A percentile compares a stretch with the other conserved stretches of the same genome.
These are phyloP conservation scores for Fistulifera solaris DNA, from an alignment of 108 stramenopile species.

Conservation along the genomic window DNA sequence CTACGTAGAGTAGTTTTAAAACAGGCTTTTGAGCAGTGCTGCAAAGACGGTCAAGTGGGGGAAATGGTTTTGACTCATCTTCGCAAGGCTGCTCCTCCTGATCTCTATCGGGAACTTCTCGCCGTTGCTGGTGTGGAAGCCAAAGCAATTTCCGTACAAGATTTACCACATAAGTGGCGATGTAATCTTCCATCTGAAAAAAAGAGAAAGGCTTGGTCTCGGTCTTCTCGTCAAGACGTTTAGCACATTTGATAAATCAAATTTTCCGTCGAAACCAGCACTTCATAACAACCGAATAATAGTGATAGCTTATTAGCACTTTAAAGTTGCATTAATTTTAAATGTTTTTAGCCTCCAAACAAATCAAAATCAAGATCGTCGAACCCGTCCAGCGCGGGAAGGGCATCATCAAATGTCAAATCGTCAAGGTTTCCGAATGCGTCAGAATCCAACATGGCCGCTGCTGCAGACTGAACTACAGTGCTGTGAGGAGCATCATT, in stretches of 20 bases:
- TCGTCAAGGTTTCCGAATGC: slow-evolving; percentile 6
- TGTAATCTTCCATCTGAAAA: background rate
- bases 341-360: background rate
- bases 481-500: too few relatives aligned
- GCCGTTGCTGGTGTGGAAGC: background rate
- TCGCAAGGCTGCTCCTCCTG: slow-evolving; percentile 32
- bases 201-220: background rate
- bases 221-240: too few relatives aligned
- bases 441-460: slow-evolving; percentile 3
- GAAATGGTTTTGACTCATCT: slow-evolving; percentile 51
- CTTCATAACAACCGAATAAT: too few relatives aligned
- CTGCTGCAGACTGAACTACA: slow-evolving; percentile 3
- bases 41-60: slow-evolving; percentile 49
- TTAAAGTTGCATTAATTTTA: too few relatives aligned
- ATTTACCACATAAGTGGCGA: slow-evolving; percentile 1
- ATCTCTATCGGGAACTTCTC: slow-evolving; percentile 31
- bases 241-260: too few relatives aligned
- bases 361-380: slow-evolving; percentile 1
- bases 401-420: slow-evolving; percentile 6
- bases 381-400: background rate
- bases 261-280: too few relatives aligned
- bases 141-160: background rate
- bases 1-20: slow-evolving; percentile 22
- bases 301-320: too few relatives aligned
- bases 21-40: slow-evolving; percentile 27